phyloP scores from a whole-genome alignment of 805 yeast genomes.

The Allodekkera sacchari region DNA sequence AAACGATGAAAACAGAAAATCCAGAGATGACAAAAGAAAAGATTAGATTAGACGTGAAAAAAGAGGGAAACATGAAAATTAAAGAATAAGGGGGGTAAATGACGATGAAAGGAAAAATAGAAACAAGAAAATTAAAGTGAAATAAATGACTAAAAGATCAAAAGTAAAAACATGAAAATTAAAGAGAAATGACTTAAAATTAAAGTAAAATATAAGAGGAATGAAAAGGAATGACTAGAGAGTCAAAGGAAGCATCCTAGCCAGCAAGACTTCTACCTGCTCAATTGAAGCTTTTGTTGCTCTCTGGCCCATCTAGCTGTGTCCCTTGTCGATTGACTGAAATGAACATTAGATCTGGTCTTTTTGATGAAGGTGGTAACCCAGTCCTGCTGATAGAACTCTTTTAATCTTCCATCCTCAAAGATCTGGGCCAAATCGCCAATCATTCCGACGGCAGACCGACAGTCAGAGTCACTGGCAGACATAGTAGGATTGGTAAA shows the following conservation, averaged over 20 bases:
- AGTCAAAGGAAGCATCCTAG: background rate
- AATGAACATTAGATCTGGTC: slow-evolving; percentile 56
- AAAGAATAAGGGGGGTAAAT: slow-evolving; percentile 6
- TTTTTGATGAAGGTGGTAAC: slow-evolving; percentile 66
- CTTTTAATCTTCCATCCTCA: slow-evolving; percentile 66
- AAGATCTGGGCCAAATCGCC: slow-evolving; percentile 91
- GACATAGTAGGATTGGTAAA: slow-evolving; percentile 53
- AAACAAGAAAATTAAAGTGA: slow-evolving; percentile 7
- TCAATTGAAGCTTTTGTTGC: slow-evolving; percentile 43
- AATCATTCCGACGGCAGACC: slow-evolving; percentile 81
- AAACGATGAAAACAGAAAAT: slow-evolving; percentile 2
- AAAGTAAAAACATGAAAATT: slow-evolving; percentile 3
- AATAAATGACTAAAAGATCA: slow-evolving; percentile 7
- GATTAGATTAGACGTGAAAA: background rate
- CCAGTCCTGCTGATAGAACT: slow-evolving; percentile 67
- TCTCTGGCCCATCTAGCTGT: slow-evolving; percentile 98
- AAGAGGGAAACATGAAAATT: slow-evolving; percentile 3
- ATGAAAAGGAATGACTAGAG: slow-evolving; percentile 2
- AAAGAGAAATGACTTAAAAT: slow-evolving; percentile 1
- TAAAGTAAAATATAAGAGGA: slow-evolving; percentile 1
- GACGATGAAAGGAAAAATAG: slow-evolving; percentile 6
- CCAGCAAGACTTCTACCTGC: slow-evolving; percentile 4
- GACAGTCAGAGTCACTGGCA: slow-evolving; percentile 59
- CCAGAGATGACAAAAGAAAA: slow-evolving; percentile 1
- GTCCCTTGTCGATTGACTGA: slow-evolving; percentile 62